phyloP scores from a whole-genome alignment of 2,329 filamentous ascomycete genomes.

The Fonsecaea nubica region DNA sequence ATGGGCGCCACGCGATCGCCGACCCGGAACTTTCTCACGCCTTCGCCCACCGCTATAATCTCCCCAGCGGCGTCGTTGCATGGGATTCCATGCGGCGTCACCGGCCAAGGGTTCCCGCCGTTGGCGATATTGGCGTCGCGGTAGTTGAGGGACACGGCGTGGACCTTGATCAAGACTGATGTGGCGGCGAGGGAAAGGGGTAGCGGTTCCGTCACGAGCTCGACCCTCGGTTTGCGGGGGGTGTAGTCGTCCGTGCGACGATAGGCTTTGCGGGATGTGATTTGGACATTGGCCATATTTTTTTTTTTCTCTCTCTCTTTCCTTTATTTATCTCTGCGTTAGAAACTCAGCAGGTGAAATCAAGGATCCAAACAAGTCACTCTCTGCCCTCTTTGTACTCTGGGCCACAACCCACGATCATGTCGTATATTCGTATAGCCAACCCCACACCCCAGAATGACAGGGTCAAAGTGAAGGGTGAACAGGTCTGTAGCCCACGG shows the following conservation, averaged over 20 bases:
- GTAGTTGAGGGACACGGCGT: constrained; percentile 62
- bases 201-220: constrained; percentile 46
- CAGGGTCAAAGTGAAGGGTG: too few relatives aligned
- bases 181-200: constrained; percentile 44
- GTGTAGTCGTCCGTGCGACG: constrained; percentile 47
- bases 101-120: constrained; percentile 52
- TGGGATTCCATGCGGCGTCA: constrained; percentile 44
- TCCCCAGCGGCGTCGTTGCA: constrained; percentile 54
- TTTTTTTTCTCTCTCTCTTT: too few relatives aligned
- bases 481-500: too few relatives aligned
- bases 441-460: too few relatives aligned
- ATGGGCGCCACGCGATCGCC: constrained; percentile 51
- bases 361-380: too few relatives aligned
- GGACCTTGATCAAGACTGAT: constrained; percentile 57
- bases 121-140: constrained; percentile 56
- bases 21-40: constrained; percentile 44
- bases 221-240: constrained; percentile 45
- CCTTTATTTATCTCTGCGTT: neutral
- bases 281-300: constrained; percentile 21
- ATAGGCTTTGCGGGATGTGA: constrained; percentile 40
- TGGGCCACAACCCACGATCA: too few relatives aligned
- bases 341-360: too few relatives aligned
- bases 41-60: constrained; percentile 48
- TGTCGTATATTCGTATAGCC: too few relatives aligned
- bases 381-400: too few relatives aligned